phyloP scores from a whole-genome alignment of 768 basidiomycete species.

The Tulasnella sp. region DNA sequence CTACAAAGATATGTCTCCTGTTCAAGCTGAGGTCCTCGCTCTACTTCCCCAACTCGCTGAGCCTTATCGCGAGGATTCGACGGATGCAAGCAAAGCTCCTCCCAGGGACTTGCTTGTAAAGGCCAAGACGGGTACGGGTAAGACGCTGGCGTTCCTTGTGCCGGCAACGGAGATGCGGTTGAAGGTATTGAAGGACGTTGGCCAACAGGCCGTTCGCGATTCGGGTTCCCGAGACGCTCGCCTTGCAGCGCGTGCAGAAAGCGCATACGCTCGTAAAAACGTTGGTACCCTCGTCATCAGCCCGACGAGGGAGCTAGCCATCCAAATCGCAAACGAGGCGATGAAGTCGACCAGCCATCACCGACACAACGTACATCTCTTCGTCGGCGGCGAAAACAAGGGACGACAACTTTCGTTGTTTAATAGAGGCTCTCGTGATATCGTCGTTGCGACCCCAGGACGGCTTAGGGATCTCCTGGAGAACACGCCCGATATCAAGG shows the following conservation, averaged over 20 bases:
- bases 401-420: conserved; percentile 54
- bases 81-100: conserved; percentile 20
- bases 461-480: conserved; percentile 62
- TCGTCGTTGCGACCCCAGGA: conserved; percentile 86
- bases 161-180: conserved; percentile 73
- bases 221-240: conserved; percentile 32
- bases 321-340: conserved; percentile 81
- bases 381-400: conserved; percentile 68
- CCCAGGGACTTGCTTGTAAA: conserved; percentile 61
- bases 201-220: conserved; percentile 32
- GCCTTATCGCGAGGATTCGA: conserved; percentile 31
- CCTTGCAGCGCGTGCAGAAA: conserved; percentile 24
- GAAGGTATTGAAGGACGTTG: conserved; percentile 39
- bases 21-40: conserved; percentile 67
- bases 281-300: conserved; percentile 73
- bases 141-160: conserved; percentile 78
- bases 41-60: conserved; percentile 57
- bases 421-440: conserved; percentile 51
- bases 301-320: conserved; percentile 81
- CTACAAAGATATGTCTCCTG: conserved; percentile 59
- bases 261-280: conserved; percentile 33
- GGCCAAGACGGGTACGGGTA: conserved; percentile 81
- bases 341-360: conserved; percentile 49
- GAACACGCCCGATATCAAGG: conserved; percentile 42
- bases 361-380: conserved; percentile 55